Percentiles rank a stretch among this genome's conserved stretches.
Evolutionary conservation across 306 rosid genomes (phyloP).

Genomic region (Parietaria judaica): DNA sequence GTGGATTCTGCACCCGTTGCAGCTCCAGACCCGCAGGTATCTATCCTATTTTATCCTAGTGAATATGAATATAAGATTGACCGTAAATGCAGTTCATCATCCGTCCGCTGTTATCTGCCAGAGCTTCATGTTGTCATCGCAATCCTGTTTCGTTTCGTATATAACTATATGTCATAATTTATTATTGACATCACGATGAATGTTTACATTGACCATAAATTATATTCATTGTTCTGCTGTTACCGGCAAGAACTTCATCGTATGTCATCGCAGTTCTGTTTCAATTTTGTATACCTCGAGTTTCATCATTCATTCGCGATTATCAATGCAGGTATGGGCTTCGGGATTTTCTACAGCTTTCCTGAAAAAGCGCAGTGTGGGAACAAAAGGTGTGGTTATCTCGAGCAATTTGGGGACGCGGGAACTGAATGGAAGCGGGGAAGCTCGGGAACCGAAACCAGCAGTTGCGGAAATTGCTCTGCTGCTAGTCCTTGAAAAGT

Average conservation of each 20-base stretch:
- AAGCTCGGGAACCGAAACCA: slow-evolving; percentile 48
- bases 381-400: slow-evolving; percentile 52
- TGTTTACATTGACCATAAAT: no score
- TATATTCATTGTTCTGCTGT: no score
- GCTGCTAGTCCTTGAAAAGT: slow-evolving; percentile 55
- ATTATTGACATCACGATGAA: no score
- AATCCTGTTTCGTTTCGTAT: no score
- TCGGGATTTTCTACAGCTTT: slow-evolving; percentile 98
- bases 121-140: no score
- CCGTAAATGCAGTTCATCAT: no score
- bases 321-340: slow-evolving; percentile 77
- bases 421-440: slow-evolving; percentile 32
- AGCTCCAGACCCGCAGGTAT: slow-evolving; percentile 77
- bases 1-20: slow-evolving; percentile 99
- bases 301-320: slow-evolving; percentile 1
- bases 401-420: slow-evolving; percentile 34
- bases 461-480: slow-evolving; percentile 74
- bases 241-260: no score
- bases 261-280: no score
- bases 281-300: not conserved
- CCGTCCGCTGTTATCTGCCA: no score
- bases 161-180: no score
- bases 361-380: slow-evolving; percentile 75
- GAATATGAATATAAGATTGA: no score
- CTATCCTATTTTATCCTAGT: no score